phyloP scores from a whole-genome alignment of 768 basidiomycete species.

The Boletus subcaerulescens region DNA sequence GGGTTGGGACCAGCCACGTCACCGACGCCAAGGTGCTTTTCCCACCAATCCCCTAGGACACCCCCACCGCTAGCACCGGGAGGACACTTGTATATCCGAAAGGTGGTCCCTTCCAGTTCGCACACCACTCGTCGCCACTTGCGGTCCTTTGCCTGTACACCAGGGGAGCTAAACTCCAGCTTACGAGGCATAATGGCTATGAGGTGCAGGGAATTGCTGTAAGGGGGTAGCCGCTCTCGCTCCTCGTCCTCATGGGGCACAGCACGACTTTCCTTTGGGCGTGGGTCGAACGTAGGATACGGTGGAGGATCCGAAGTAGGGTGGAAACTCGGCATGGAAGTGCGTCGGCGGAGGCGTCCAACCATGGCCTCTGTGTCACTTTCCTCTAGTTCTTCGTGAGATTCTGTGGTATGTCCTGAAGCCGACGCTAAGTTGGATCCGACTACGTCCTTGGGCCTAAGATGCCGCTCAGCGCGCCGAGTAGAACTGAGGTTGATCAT shows the following conservation, averaged over 20 bases:
- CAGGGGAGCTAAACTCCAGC: slow-evolving; percentile 86
- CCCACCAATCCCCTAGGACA: slow-evolving; percentile 76
- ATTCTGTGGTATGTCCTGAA: slow-evolving; percentile 10
- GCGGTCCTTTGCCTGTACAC: slow-evolving; percentile 83
- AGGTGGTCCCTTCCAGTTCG: slow-evolving; percentile 88
- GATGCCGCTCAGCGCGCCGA: slow-evolving; percentile 29
- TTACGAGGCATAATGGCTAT: slow-evolving; percentile 83
- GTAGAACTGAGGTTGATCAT: slow-evolving; percentile 53
- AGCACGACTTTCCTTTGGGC: slow-evolving; percentile 20
- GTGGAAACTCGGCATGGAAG: slow-evolving; percentile 70
- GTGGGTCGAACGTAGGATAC: slow-evolving; percentile 50
- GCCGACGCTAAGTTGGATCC: slow-evolving; percentile 11
- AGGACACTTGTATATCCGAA: slow-evolving; percentile 68
- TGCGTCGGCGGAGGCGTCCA: slow-evolving; percentile 50
- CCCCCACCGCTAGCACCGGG: slow-evolving; percentile 43
- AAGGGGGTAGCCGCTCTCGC: slow-evolving; percentile 71
- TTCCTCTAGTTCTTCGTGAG: slow-evolving; percentile 16
- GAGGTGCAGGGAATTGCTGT: slow-evolving; percentile 80
- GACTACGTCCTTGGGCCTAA: slow-evolving; percentile 15
- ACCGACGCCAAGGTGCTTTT: slow-evolving; percentile 70
- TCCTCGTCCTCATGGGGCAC: slow-evolving; percentile 79
- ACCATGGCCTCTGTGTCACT: slow-evolving; percentile 28
- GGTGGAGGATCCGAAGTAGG: slow-evolving; percentile 62
- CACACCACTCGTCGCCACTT: slow-evolving; percentile 90
- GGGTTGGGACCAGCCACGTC: slow-evolving; percentile 42